These are phyloP conservation scores for Sequoia sempervirens DNA, from an alignment of 75 land plant species.

Conservation along the genomic window DNA sequence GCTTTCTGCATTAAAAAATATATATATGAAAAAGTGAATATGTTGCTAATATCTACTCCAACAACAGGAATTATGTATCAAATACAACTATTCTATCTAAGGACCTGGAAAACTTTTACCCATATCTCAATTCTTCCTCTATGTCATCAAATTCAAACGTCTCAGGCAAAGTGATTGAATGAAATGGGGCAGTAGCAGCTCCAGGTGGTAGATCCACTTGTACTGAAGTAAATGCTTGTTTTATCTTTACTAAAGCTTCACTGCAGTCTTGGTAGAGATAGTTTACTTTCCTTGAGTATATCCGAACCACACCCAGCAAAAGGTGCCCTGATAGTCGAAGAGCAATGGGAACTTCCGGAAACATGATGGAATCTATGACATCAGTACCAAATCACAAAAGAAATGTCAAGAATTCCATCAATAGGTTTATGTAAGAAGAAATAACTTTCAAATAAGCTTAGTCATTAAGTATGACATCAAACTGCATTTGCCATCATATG, in stretches of 20 bases:
- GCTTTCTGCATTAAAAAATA: constrained; percentile 17
- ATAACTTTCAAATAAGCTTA: neutral
- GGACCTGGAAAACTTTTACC: constrained; percentile 5
- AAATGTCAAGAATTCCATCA: neutral
- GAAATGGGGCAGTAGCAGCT: constrained; percentile 63
- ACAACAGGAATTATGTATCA: neutral
- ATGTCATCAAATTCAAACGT: constrained; percentile 84
- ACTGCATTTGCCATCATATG: neutral
- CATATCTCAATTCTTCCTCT: constrained; percentile 34
- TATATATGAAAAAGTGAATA: neutral
- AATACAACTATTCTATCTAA: neutral
- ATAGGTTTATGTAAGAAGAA: neutral
- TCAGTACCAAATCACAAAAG: neutral
- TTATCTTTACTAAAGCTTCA: constrained; percentile 48
- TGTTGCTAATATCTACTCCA: neutral
- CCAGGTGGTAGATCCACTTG: constrained; percentile 68
- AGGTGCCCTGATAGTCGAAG: constrained; percentile 63
- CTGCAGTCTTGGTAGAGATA: constrained; percentile 80
- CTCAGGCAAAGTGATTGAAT: constrained; percentile 81
- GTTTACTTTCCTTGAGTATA: constrained; percentile 89
- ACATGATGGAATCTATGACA: constrained; percentile 36
- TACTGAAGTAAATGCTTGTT: constrained; percentile 36
- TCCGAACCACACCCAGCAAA: constrained; percentile 87
- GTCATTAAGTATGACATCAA: neutral
- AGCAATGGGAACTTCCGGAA: constrained; percentile 49